A percentile compares a stretch with the other conserved stretches of the same genome.
phyloP scores from a whole-genome alignment of 257 asterid genomes.

The Catharanthus roseus region DNA sequence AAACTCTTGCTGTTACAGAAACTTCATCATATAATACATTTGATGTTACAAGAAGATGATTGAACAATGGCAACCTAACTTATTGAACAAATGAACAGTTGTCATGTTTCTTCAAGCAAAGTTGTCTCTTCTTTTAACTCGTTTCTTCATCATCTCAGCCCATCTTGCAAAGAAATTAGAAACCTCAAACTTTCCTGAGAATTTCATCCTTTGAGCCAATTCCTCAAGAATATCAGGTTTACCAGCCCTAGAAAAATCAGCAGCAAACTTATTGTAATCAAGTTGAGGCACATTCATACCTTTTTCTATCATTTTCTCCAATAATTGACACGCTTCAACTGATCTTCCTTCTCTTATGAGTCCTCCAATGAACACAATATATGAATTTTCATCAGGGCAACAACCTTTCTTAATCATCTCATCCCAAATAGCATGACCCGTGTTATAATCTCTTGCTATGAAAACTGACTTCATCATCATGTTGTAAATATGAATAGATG shows the following conservation, averaged over 20 bases:
- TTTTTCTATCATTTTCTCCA: slow-evolving; percentile 79
- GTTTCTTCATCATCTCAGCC: slow-evolving; percentile 47
- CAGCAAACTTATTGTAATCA: slow-evolving; percentile 54
- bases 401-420: slow-evolving; percentile 80
- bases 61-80: not conserved
- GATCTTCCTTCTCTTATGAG: slow-evolving; percentile 70
- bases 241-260: slow-evolving; percentile 52
- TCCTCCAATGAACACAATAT: slow-evolving; percentile 63
- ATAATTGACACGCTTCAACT: slow-evolving; percentile 53
- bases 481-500: slow-evolving; percentile 71
- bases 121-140: slow-evolving; percentile 24
- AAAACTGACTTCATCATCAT: slow-evolving; percentile 82
- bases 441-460: slow-evolving; percentile 44
- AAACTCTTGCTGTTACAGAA: no score
- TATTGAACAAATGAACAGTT: slow-evolving; percentile 5
- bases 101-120: no score
- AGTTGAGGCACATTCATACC: slow-evolving; percentile 86
- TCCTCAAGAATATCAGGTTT: slow-evolving; percentile 46
- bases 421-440: slow-evolving; percentile 72
- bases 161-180: slow-evolving; percentile 44
- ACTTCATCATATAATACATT: not conserved
- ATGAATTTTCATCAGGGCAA: slow-evolving; percentile 89
- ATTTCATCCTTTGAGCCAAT: slow-evolving; percentile 51
- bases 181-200: slow-evolving; percentile 53
- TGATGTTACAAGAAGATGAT: not conserved